A percentile compares a stretch with the other conserved stretches of the same genome.
Evolutionary conservation across 139 green algal species (phyloP).

Genomic region (Chloropicon primus): DNA sequence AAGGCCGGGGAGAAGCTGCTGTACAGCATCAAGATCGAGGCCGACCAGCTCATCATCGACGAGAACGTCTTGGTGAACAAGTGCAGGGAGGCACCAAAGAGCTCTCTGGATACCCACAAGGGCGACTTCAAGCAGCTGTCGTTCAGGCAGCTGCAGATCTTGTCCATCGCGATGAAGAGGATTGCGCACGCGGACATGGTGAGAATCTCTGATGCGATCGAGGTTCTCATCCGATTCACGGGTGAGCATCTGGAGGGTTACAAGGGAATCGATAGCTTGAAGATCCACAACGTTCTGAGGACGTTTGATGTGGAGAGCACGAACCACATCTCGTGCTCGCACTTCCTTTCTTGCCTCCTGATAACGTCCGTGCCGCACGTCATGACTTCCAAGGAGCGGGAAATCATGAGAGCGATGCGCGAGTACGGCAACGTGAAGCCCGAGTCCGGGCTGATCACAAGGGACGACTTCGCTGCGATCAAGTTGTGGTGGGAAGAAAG

Average conservation of each 20-base stretch:
- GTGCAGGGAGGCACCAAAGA: constrained; percentile 11
- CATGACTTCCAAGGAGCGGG: background rate
- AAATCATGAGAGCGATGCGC: background rate
- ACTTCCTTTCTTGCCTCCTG: background rate
- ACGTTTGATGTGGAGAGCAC: background rate
- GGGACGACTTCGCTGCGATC: background rate
- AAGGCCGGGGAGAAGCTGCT: constrained; percentile 28
- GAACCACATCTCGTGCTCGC: background rate
- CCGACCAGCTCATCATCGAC: constrained; percentile 37
- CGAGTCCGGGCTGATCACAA: too few species aligned
- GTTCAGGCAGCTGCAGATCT: constrained; percentile 24
- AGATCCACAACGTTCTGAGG: background rate
- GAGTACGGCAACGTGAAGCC: too few species aligned
- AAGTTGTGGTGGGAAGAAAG: background rate
- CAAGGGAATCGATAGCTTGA: background rate
- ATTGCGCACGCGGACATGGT: background rate
- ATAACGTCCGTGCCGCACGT: background rate
- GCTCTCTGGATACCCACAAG: constrained; percentile 13
- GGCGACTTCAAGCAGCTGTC: constrained; percentile 31
- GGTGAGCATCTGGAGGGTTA: background rate
- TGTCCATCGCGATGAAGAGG: constrained; percentile 10
- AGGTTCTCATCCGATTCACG: background rate
- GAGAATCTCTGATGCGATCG: background rate
- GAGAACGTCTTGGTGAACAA: constrained; percentile 12
- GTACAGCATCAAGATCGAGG: constrained; percentile 25